These are phyloP conservation scores for Tetradesmus lagerheimii DNA, from an alignment of 139 green algal genomes.

Conservation along the genomic window DNA sequence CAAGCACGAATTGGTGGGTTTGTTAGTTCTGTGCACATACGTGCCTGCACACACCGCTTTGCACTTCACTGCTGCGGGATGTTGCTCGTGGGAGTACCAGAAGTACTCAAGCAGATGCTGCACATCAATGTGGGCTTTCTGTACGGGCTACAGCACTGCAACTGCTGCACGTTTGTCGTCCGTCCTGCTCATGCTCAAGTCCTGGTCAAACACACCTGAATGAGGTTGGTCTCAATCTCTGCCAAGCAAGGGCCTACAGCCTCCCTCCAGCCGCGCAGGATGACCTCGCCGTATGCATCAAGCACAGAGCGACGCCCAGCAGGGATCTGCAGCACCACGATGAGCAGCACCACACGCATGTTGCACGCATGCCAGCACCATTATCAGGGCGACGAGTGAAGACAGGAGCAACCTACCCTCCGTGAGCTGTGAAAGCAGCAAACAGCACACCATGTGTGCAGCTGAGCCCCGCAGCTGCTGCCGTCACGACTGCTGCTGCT, in stretches of 20 bases:
- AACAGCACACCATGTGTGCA: neutral
- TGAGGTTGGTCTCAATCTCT: constrained; percentile 71
- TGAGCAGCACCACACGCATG: neutral
- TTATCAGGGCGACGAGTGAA: too few relatives aligned
- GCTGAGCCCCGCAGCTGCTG: neutral
- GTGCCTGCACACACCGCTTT: neutral
- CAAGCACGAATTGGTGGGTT: neutral
- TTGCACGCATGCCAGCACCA: too few relatives aligned
- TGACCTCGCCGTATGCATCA: constrained; percentile 85
- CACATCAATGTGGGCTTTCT: neutral
- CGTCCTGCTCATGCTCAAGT: neutral
- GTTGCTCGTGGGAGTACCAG: neutral
- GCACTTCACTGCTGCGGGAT: neutral
- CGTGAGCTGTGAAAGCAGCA: too few relatives aligned
- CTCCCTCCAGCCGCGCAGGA: constrained; percentile 81
- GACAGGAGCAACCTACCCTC: too few relatives aligned
- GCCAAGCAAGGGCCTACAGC: constrained; percentile 63
- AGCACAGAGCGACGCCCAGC: constrained; percentile 60
- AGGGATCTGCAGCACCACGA: constrained; percentile 31
- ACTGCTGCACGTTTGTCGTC: neutral
- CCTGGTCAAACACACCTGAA: constrained; percentile 60
- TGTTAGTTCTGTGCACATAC: neutral
- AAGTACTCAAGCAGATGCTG: neutral
- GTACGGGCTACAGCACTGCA: neutral
- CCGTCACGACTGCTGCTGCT: neutral